These are phyloP conservation scores for Xenoacremonium recifei DNA, from an alignment of 2,329 filamentous ascomycete genomes.

Conservation along the genomic window DNA sequence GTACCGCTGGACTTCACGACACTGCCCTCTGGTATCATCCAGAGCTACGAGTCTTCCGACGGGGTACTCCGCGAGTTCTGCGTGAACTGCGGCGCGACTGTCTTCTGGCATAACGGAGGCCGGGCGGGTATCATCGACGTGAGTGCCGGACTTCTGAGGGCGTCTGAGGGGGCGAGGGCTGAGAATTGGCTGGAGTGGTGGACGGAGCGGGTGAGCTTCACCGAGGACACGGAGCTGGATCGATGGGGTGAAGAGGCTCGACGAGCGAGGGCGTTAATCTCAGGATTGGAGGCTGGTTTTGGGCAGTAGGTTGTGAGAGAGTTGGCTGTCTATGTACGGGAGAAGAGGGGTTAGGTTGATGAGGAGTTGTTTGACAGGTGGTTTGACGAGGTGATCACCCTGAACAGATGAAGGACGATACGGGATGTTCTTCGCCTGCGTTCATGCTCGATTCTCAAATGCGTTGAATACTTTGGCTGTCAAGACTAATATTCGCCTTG, in stretches of 20 bases:
- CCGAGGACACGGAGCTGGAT: conserved; percentile 41
- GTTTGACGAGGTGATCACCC: too few species aligned
- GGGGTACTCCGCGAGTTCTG: conserved; percentile 62
- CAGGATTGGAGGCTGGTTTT: neutral
- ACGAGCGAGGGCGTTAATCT: neutral
- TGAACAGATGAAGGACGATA: too few species aligned
- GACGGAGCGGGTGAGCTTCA: conserved; percentile 55
- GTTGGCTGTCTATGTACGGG: too few species aligned
- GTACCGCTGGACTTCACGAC: conserved; percentile 34
- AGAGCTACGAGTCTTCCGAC: conserved; percentile 51
- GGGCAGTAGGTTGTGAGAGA: too few species aligned
- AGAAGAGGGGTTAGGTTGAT: too few species aligned
- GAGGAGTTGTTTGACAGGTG: too few species aligned
- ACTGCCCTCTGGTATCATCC: conserved; percentile 43
- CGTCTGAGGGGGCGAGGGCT: conserved; percentile 50
- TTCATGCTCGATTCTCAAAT: too few species aligned
- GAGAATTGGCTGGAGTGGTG: conserved; percentile 64
- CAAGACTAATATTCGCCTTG: too few species aligned
- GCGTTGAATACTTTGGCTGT: too few species aligned
- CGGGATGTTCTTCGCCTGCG: too few species aligned
- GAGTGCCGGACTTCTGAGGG: conserved; percentile 57
- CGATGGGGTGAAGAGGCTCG: neutral
- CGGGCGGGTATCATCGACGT: conserved; percentile 60
- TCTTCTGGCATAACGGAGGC: conserved; percentile 59
- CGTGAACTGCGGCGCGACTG: conserved; percentile 57